Base-by-base conservation (phyloP, 345 rosid genomes). In the Bruguiera sexangula region DNA sequence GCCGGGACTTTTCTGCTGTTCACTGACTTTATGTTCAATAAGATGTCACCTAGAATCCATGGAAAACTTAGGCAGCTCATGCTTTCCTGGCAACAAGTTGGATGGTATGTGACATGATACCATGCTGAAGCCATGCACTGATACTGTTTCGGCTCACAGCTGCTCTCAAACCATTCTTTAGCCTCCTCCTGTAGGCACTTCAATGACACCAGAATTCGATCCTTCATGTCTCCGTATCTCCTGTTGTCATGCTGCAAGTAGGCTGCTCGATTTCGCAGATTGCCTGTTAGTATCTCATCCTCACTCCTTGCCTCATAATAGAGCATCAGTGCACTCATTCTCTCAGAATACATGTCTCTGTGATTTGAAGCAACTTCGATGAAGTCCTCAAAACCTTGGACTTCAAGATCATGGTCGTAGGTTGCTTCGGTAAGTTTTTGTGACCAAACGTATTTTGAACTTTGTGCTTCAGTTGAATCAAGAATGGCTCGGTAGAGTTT, bases 211-310 rank as follows among this genome's bases (percentile, higher is more conserved):
- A 82, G 62, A 26, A 89, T 91, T 51, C 96, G 82, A 67, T 95
- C 97, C 75, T 92, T 92, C 83, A 81, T 81, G 24, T 90, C 97
- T 11, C 86, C 84, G 20, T 88, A 89, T 67, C 82, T 87, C 57
- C 95, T 76, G 78, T 88, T 95, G 75, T 92, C 96, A 10, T 88
- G 85, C 75, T 78, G 88, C 80, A 95, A 69, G 75, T 89, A 90
- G 50, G 73, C 57, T 64, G 88, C 86, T 24, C 79, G 80, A 27
- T 79, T 83, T 68, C 82, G 78, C 53, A 95, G 70, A 69, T 89
- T 87, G 2, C 99, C 97, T 0, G 99, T 88, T 71, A 95, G 84
- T 29, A 95, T 87, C 85, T 95, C 99, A 30, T 91, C 98, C 78
- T 94, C 96, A 8, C 70, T 78, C 60, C 73, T 77, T 21, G 86